A percentile compares a stretch with the other conserved stretches of the same genome.
Conservation (phyloP, 73 alveolate species). For the Diophrys appendiculata region DNA sequence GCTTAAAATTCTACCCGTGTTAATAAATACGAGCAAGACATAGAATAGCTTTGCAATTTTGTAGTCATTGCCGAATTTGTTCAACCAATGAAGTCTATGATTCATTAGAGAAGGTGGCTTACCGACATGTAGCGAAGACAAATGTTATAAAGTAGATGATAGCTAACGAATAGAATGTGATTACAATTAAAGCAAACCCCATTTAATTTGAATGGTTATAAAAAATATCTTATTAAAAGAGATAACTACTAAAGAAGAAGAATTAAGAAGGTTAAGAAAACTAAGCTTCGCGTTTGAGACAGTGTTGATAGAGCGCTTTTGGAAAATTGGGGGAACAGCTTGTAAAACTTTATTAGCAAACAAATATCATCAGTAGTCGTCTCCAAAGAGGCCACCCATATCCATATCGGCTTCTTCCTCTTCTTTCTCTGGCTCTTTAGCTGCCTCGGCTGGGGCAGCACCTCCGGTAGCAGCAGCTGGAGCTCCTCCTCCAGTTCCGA, state of each 20-base stretch:
- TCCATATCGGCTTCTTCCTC: slow-evolving; percentile 67
- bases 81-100: background rate
- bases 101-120: background rate
- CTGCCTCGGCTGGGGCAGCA: slow-evolving; percentile 28
- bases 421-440: slow-evolving; percentile 41
- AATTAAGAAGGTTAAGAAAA: background rate
- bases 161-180: background rate
- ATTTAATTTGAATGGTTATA: background rate
- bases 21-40: background rate
- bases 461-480: slow-evolving; percentile 59
- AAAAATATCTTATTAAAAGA: background rate
- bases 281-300: too few species aligned
- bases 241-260: background rate
- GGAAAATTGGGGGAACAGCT: too few species aligned
- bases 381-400: slow-evolving; percentile 74
- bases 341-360: too few species aligned
- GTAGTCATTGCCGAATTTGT: background rate
- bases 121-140: background rate
- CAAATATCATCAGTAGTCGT: slow-evolving; percentile 46
- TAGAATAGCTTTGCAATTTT: background rate
- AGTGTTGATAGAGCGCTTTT: too few species aligned
- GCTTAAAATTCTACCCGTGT: background rate
- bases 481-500: slow-evolving; percentile 54
- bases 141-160: background rate
- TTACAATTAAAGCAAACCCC: background rate